These are phyloP conservation scores for Clarireedia homoeocarpa DNA, from an alignment of 2,329 filamentous ascomycete genomes.

Conservation along the genomic window DNA sequence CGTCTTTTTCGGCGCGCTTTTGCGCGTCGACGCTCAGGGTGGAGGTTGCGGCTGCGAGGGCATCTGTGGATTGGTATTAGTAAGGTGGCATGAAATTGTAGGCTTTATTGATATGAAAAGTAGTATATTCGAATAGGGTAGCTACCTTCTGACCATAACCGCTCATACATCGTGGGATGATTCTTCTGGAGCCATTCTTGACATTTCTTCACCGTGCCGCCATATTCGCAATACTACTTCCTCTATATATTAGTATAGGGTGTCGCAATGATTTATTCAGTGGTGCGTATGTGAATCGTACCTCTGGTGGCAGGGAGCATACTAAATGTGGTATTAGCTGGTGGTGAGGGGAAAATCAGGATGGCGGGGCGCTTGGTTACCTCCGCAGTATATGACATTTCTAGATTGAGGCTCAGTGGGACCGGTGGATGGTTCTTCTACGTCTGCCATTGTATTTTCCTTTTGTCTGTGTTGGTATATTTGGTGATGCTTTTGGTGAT, in stretches of 20 bases:
- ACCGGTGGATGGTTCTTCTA: slow-evolving; percentile 14
- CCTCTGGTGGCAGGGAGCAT: slow-evolving; percentile 58
- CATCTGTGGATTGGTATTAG: slow-evolving; percentile 43
- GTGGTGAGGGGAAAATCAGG: background rate
- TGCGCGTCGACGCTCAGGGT: slow-evolving; percentile 84
- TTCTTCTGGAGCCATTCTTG: slow-evolving; percentile 85
- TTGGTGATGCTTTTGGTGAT: too few relatives aligned
- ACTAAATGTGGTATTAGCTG: slow-evolving; percentile 35
- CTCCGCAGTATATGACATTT: slow-evolving; percentile 29
- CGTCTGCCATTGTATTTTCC: slow-evolving; percentile 22
- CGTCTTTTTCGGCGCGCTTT: slow-evolving; percentile 92
- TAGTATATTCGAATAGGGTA: background rate
- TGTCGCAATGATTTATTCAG: background rate
- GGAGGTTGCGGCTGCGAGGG: slow-evolving; percentile 74
- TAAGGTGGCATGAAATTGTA: too few relatives aligned
- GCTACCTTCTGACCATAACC: slow-evolving; percentile 79
- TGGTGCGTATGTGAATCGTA: slow-evolving; percentile 28
- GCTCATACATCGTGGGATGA: slow-evolving; percentile 65
- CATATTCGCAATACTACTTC: slow-evolving; percentile 93
- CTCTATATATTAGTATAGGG: slow-evolving; percentile 16
- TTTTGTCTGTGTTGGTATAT: too few relatives aligned
- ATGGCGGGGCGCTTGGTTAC: slow-evolving; percentile 18
- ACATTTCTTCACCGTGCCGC: slow-evolving; percentile 92
- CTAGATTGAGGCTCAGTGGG: slow-evolving; percentile 27
- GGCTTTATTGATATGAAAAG: too few relatives aligned